Percentiles rank a stretch among this genome's conserved stretches.
Conservation (phyloP, 2,329 filamentous ascomycete species). For the Cordyceps cateniannulata region DNA sequence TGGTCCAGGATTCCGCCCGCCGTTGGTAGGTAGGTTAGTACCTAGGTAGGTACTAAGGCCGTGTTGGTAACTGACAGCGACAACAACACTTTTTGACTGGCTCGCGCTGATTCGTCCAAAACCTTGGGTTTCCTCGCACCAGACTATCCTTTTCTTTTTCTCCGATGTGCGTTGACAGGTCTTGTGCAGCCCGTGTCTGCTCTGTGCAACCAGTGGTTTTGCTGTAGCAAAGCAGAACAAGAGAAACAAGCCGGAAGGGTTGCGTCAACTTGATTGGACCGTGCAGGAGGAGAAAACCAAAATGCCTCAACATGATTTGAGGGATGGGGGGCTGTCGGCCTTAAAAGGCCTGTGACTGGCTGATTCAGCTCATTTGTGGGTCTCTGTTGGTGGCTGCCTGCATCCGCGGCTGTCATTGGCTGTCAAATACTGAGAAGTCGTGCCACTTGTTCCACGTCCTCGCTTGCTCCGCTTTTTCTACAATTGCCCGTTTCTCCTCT, state of each 20-base stretch:
- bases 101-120: background rate
- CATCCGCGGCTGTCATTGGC: background rate
- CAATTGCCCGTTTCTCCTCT: background rate
- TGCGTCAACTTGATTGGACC: slow-evolving; percentile 39
- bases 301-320: slow-evolving; percentile 48
- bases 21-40: too few species aligned
- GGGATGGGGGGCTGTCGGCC: slow-evolving; percentile 35
- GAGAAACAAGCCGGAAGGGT: slow-evolving; percentile 13
- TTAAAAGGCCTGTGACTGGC: slow-evolving; percentile 44
- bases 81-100: background rate
- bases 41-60: too few species aligned
- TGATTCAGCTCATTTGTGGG: slow-evolving; percentile 40
- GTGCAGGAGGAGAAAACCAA: slow-evolving; percentile 31
- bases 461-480: background rate
- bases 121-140: background rate
- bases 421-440: background rate
- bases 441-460: background rate
- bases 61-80: background rate
- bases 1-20: slow-evolving; percentile 6
- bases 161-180: background rate
- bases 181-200: background rate
- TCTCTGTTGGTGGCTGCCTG: background rate
- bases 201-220: background rate
- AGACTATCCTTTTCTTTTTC: background rate
- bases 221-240: slow-evolving; percentile 10